phyloP scores from a whole-genome alignment of 2,329 filamentous ascomycete species.

The Colletotrichum siamense region DNA sequence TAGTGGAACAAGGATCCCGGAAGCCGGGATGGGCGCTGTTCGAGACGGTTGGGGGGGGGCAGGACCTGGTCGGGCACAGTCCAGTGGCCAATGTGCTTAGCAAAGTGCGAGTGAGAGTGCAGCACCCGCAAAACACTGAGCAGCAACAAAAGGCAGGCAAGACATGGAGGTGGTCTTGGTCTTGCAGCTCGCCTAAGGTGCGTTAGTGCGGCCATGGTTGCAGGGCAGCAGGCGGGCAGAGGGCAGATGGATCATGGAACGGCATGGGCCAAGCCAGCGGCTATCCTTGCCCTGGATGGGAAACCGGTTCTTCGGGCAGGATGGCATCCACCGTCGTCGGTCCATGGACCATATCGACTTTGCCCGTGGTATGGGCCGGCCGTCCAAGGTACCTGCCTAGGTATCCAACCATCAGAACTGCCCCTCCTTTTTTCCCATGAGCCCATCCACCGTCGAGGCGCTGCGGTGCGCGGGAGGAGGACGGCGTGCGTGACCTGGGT shows the following conservation, averaged over 20 bases:
- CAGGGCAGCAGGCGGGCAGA: not conserved
- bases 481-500: not conserved
- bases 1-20: slow-evolving; percentile 11
- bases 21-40: slow-evolving; percentile 9
- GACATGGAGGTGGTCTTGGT: slow-evolving; percentile 2
- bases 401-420: too few species aligned
- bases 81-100: not conserved
- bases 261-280: slow-evolving; percentile 10
- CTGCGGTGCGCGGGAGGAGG: not conserved
- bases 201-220: not conserved
- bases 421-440: too few species aligned
- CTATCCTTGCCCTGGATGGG: slow-evolving; percentile 7
- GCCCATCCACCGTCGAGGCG: not conserved
- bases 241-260: not conserved
- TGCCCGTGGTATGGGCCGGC: not conserved
- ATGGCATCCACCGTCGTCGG: slow-evolving; percentile 10
- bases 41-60: slow-evolving; percentile 1
- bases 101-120: not conserved
- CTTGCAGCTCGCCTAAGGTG: not conserved
- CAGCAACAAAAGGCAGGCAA: not conserved
- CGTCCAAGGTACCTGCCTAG: not conserved
- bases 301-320: slow-evolving; percentile 20
- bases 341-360: not conserved
- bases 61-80: not conserved
- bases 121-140: not conserved